These are phyloP conservation scores for Pestalotiopsis sp. DNA, from an alignment of 2,329 filamentous ascomycete species.

Conservation along the genomic window DNA sequence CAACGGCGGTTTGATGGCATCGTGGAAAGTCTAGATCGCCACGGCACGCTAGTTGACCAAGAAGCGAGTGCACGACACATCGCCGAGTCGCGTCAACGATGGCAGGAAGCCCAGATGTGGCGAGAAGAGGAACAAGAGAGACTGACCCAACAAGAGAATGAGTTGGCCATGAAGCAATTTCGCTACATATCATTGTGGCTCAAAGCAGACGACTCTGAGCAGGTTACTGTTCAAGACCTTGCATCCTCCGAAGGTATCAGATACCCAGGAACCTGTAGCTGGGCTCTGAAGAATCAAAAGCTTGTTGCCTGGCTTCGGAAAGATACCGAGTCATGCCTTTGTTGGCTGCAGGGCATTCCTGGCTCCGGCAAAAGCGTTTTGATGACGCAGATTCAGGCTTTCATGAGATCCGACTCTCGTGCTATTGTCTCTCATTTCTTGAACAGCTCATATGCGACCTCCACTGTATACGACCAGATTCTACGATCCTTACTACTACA, in stretches of 20 bases:
- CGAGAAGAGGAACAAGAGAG: slow-evolving; percentile 24
- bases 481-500: slow-evolving; percentile 35
- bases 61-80: slow-evolving; percentile 36
- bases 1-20: slow-evolving; percentile 35
- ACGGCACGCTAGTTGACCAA: slow-evolving; percentile 34
- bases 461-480: slow-evolving; percentile 35
- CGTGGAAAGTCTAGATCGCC: slow-evolving; percentile 33
- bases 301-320: slow-evolving; percentile 30
- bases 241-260: slow-evolving; percentile 24
- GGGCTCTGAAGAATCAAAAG: slow-evolving; percentile 32
- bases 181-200: slow-evolving; percentile 31
- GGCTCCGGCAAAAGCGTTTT: slow-evolving; percentile 41
- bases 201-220: slow-evolving; percentile 33
- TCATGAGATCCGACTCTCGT: slow-evolving; percentile 22
- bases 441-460: slow-evolving; percentile 32
- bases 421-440: slow-evolving; percentile 37
- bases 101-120: slow-evolving; percentile 26
- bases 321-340: slow-evolving; percentile 21
- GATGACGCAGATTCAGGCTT: slow-evolving; percentile 30
- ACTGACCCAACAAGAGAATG: slow-evolving; percentile 22
- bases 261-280: slow-evolving; percentile 35
- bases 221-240: slow-evolving; percentile 31
- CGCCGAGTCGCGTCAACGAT: slow-evolving; percentile 25
- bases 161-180: slow-evolving; percentile 27
- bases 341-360: slow-evolving; percentile 36